phyloP scores from a whole-genome alignment of 495 filamentous ascomycete genomes.

The Penicillium maclennaniae region DNA sequence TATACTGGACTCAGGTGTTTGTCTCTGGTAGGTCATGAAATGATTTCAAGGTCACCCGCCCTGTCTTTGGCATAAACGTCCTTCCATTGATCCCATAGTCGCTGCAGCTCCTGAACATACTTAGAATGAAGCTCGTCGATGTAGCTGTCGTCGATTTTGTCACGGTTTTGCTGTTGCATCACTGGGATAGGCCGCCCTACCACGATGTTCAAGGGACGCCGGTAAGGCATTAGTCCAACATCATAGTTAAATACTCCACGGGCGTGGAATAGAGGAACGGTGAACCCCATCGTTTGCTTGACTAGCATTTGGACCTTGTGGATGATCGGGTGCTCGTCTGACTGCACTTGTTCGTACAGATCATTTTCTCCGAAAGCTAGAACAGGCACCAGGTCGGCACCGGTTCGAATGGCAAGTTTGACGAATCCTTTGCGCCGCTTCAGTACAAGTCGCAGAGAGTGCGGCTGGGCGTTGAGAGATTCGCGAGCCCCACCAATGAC shows the following conservation, averaged over 20 bases:
- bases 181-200: constrained; percentile 78
- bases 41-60: constrained; percentile 70
- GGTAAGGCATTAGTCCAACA: constrained; percentile 91
- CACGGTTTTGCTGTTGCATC: constrained; percentile 46
- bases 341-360: constrained; percentile 81
- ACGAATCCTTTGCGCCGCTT: constrained; percentile 86
- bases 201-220: constrained; percentile 80
- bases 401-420: constrained; percentile 84
- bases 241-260: constrained; percentile 96
- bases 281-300: constrained; percentile 86
- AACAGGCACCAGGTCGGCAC: constrained; percentile 88
- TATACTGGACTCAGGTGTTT: not conserved
- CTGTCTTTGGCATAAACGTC: constrained; percentile 74
- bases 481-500: constrained; percentile 91
- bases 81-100: constrained; percentile 86
- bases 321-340: constrained; percentile 65
- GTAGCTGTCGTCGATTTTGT: constrained; percentile 63
- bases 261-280: constrained; percentile 84
- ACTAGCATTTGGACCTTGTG: constrained; percentile 74
- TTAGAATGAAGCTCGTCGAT: constrained; percentile 72
- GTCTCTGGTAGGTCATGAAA: constrained; percentile 50
- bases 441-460: constrained; percentile 68
- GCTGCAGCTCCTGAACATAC: constrained; percentile 75
- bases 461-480: constrained; percentile 79
- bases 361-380: constrained; percentile 94